phyloP scores from a whole-genome alignment of 306 rosid genomes.

The Hippophae tibetana region DNA sequence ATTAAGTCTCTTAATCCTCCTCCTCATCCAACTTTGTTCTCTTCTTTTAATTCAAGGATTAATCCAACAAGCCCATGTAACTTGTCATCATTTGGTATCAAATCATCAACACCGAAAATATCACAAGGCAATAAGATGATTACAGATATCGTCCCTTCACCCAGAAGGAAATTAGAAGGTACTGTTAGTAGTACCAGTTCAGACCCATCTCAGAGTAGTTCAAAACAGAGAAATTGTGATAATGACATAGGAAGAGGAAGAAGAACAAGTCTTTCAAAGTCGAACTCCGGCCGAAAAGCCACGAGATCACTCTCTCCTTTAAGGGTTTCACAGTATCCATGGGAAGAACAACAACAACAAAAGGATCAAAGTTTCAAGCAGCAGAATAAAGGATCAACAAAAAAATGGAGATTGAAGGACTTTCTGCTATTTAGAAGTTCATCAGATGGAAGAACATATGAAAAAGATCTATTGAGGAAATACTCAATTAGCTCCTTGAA shows the following conservation, averaged over 20 bases:
- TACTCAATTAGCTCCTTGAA: slow-evolving; percentile 23
- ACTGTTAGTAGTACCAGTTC: background rate
- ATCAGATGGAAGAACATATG: slow-evolving; percentile 70
- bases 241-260: slow-evolving; percentile 36
- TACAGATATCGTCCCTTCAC: too few species aligned
- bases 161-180: background rate
- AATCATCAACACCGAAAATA: slow-evolving; percentile 4
- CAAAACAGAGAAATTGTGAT: slow-evolving; percentile 7
- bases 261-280: slow-evolving; percentile 31
- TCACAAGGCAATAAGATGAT: slow-evolving; percentile 20
- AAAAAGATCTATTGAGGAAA: slow-evolving; percentile 52
- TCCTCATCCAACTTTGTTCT: background rate
- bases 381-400: slow-evolving; percentile 29
- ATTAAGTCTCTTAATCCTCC: slow-evolving; percentile 41
- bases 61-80: background rate
- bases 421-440: slow-evolving; percentile 78
- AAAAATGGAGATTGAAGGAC: slow-evolving; percentile 71
- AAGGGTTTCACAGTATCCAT: slow-evolving; percentile 34
- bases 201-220: too few species aligned
- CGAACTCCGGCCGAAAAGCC: slow-evolving; percentile 35
- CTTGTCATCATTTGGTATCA: background rate
- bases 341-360: slow-evolving; percentile 25
- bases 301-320: slow-evolving; percentile 65
- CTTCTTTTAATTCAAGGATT: too few species aligned
- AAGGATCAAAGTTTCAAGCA: slow-evolving; percentile 16